These are phyloP conservation scores for Colletotrichum falcatum DNA, from an alignment of 2,329 filamentous ascomycete species.

Conservation along the genomic window DNA sequence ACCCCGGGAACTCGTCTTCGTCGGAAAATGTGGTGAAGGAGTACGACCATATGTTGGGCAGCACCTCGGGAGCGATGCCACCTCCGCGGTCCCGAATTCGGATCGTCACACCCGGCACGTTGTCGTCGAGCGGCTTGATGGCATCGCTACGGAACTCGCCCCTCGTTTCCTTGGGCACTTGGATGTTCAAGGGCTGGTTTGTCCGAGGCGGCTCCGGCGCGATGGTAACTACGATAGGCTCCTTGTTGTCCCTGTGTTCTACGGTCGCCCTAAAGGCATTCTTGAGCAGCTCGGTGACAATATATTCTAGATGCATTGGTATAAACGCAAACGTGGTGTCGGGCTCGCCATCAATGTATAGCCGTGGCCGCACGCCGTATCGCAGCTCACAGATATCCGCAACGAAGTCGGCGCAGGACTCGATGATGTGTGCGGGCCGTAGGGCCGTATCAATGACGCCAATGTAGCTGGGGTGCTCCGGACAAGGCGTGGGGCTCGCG, in stretches of 20 bases:
- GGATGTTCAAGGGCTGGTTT: slow-evolving; percentile 50
- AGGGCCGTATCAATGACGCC: slow-evolving; percentile 95
- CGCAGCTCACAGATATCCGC: slow-evolving; percentile 97
- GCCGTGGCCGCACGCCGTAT: slow-evolving; percentile 86
- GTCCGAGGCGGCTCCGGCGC: slow-evolving; percentile 71
- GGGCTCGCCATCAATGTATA: slow-evolving; percentile 86
- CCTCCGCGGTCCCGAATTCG: slow-evolving; percentile 96
- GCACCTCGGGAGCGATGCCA: slow-evolving; percentile 86
- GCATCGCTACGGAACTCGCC: slow-evolving; percentile 58
- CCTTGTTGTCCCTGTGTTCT: slow-evolving; percentile 81
- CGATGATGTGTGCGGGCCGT: slow-evolving; percentile 82
- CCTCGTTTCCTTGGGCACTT: slow-evolving; percentile 52
- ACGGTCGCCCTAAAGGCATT: slow-evolving; percentile 96
- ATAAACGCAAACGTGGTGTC: slow-evolving; percentile 93
- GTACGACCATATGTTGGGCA: slow-evolving; percentile 94
- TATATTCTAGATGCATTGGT: slow-evolving; percentile 96
- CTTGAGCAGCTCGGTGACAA: slow-evolving; percentile 95
- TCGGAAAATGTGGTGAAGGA: slow-evolving; percentile 95
- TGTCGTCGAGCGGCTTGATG: slow-evolving; percentile 70
- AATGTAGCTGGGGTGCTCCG: slow-evolving; percentile 77
- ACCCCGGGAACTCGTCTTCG: slow-evolving; percentile 57
- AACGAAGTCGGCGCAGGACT: slow-evolving; percentile 89
- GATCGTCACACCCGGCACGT: slow-evolving; percentile 89
- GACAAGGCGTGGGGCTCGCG: slow-evolving; percentile 62
- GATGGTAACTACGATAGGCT: slow-evolving; percentile 93